Evolutionary conservation across 2,329 filamentous ascomycete species (phyloP).

Genomic region (Aspergillus fischeri): DNA sequence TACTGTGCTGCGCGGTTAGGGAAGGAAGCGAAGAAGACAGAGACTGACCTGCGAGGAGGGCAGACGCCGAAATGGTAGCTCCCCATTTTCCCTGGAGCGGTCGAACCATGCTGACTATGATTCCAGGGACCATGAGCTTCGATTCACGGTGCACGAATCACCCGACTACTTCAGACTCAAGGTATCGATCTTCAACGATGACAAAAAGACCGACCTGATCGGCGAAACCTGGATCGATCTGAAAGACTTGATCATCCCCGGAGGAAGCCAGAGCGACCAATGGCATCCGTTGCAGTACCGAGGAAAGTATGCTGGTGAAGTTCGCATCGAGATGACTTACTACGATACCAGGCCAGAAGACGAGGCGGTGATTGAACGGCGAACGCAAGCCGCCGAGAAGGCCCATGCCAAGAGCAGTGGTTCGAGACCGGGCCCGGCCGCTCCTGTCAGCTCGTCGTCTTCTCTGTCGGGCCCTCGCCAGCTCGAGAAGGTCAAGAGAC

Average conservation of each 20-base stretch:
- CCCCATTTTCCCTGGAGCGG: background rate
- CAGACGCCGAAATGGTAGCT: slow-evolving; percentile 89
- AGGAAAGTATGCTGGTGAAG: slow-evolving; percentile 93
- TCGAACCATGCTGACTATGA: slow-evolving; percentile 6
- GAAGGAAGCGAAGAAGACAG: slow-evolving; percentile 96
- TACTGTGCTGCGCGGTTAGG: slow-evolving; percentile 92
- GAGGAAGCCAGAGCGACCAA: slow-evolving; percentile 87
- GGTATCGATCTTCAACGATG: slow-evolving; percentile 94
- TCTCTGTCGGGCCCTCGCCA: slow-evolving; percentile 46
- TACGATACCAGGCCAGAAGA: slow-evolving; percentile 89
- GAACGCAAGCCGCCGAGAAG: slow-evolving; percentile 42
- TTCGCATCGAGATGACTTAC: slow-evolving; percentile 92
- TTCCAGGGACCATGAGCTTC: slow-evolving; percentile 89
- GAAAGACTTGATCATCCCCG: slow-evolving; percentile 71
- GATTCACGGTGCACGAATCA: slow-evolving; percentile 93
- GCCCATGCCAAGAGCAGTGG: slow-evolving; percentile 28
- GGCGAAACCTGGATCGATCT: slow-evolving; percentile 90
- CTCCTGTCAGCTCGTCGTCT: slow-evolving; percentile 20
- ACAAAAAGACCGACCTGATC: slow-evolving; percentile 95
- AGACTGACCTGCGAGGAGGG: slow-evolving; percentile 86
- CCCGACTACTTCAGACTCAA: slow-evolving; percentile 95
- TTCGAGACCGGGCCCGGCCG: slow-evolving; percentile 11
- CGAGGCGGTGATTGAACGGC: slow-evolving; percentile 56
- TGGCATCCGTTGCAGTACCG: slow-evolving; percentile 87
- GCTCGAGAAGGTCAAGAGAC: slow-evolving; percentile 67